Base-by-base conservation (phyloP, 495 filamentous ascomycete genomes). In the Margaritispora aquatica region DNA sequence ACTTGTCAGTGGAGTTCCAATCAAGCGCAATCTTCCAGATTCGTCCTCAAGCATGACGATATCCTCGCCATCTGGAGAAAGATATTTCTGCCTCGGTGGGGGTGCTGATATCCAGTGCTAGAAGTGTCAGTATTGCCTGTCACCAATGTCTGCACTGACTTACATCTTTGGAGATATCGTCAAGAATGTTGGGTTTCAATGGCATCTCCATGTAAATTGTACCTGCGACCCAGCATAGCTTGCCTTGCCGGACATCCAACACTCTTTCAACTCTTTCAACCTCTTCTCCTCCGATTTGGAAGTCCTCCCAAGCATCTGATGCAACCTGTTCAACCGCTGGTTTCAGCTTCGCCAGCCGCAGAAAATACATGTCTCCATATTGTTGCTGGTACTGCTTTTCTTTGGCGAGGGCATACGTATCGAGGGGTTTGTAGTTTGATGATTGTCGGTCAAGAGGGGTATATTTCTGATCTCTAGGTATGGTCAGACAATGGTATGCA, bases 181-280 rank as follows among this genome's bases (percentile, higher is more conserved):
- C 93, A 29, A 99, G 76, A 74, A 99, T 92, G 67, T 96, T 97
- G 0, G 95, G 95, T 71, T 99, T 99, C 65, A 97, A 69, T 17
- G 89, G 86, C 90, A 97, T 90, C 59, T 97, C 92, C 87, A 97
- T 95, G 61, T 94, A 99, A 26, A 96, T 83, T 0, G 95, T 99
- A 9, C 95, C 95, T 0, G 83, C 78, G 49, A 99, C 88, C 92
- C 93, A 99, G 72, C 95, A 97, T 24, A 97, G 74, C 72, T 97
- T 85, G 54, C 94, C 94, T 71, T 97, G 95, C 66, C 94, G 83
- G 15, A 99, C 95, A 76, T 97, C 93, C 10, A 99, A 79, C 34
- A 97, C 95, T 62, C 92, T 76, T 20, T 97, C 88, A 4, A 92
- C 90, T 54, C 78, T 81, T 53, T 75, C 78, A 13, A 89, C 90